Evolutionary conservation across 139 green algal species (phyloP).

Genomic region (Coelastrella sp.): DNA sequence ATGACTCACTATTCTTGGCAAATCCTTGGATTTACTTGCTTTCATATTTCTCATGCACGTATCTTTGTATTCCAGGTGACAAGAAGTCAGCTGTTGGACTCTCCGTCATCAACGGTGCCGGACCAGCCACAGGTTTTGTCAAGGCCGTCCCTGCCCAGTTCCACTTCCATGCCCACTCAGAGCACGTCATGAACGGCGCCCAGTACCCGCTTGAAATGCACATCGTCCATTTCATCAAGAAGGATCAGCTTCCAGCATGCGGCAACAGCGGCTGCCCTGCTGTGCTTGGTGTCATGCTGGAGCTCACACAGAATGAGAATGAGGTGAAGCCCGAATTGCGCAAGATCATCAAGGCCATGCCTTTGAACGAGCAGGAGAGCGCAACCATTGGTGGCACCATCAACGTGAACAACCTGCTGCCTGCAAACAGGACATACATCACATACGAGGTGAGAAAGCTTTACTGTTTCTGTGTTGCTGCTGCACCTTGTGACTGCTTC

Average conservation of each 20-base stretch:
- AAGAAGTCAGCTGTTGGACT: not conserved
- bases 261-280: conserved; percentile 27
- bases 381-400: not conserved
- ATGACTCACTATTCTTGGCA: not conserved
- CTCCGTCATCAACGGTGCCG: not conserved
- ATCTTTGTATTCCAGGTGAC: not conserved
- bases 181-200: conserved; percentile 36
- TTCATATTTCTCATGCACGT: too few relatives aligned
- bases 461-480: too few relatives aligned
- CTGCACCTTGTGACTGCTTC: too few relatives aligned
- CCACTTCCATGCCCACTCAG: conserved; percentile 48
- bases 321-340: not conserved
- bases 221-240: conserved; percentile 42
- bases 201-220: conserved; percentile 42
- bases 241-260: conserved; percentile 26
- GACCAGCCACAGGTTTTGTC: not conserved
- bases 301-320: conserved; percentile 14
- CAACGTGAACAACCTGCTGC: conserved; percentile 14
- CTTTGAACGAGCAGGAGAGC: not conserved
- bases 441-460: conserved; percentile 27
- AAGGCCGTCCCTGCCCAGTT: conserved; percentile 43
- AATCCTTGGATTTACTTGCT: not conserved
- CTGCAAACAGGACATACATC: conserved; percentile 4
- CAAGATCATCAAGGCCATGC: conserved; percentile 15
- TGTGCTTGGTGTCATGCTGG: conserved; percentile 36